Base-by-base conservation (phyloP, 2,329 filamentous ascomycete species). In the Knoxdaviesia proteae region DNA sequence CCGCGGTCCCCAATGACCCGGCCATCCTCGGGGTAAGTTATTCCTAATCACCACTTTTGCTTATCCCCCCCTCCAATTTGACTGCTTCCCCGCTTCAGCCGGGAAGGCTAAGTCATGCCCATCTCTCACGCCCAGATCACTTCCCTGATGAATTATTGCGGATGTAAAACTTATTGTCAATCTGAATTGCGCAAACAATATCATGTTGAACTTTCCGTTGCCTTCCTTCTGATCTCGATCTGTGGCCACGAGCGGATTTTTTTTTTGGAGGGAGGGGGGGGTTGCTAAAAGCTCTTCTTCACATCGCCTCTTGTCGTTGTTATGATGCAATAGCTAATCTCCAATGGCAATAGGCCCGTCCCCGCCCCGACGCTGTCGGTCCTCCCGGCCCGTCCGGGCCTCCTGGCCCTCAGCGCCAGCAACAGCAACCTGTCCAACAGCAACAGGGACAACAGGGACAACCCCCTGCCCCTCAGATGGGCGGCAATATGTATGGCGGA, bases 151-250 rank as follows among this genome's bases (percentile, higher is more conserved):
- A 92, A 90, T 65, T 65, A 93, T 83, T 80, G 72, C 86, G 87
- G 87, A 94, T 94, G 84, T 90, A 84, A 93, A 47, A 92, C 63
- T 64, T 71, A 69, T 74, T 57, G 69, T 68, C 73, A 74, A 71
- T 76, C 79, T 80, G 81, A 81, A 81, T 80, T 81, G 84, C 84
- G 86, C 86, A 93, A 77, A 75, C 67, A 84, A 80, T 71, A 72
- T 35, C 41, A 67, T 94, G 87, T 93, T 78, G 87, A 94, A 75
- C 79, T 81, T 79, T 94, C 87, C 86, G 87, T 94, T 94, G 87
- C 86, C 87, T 94, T 94, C 87, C 87, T 94, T 94, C 86, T 94
- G 86, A 94, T 77, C 56, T 48, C 39, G 48, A 46, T 42, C 40
- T 20, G 20, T 20, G 20, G 20, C 20, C 20, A 20, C 3, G 20